Base-by-base conservation (phyloP, 768 basidiomycete genomes). In the Pleurotus salmoneostramineus region DNA sequence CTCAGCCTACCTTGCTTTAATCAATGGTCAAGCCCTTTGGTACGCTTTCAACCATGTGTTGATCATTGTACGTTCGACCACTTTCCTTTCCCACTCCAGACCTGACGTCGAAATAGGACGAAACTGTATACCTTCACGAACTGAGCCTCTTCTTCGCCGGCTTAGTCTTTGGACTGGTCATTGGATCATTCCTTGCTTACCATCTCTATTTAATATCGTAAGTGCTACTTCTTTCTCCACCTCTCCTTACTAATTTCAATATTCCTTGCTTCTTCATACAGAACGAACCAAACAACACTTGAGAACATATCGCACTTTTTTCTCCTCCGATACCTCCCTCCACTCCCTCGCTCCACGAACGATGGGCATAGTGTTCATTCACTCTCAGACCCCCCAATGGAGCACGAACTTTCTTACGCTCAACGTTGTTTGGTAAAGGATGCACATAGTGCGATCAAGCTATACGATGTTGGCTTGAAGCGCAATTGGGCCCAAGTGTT, bases 201-300 rank as follows among this genome's bases (percentile, higher is more conserved):
- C 91, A 94, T 67, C 63, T 88, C 43, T 93, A 91, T 66, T 83
- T 94, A 44, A 81, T 87, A 45, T 79, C 79, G 88, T 89, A 65
- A 65, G 89, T 77, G 14, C 15, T 27, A 11, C 8, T 45, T 2
- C 44, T 4, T 49, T 54, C 31, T 34, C 37, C 56, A 47, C 45
- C 37, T 31, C 10, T 31, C 5, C 21, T 61, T 21, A 7, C 35
- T 33, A 56, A n/a, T 2, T 15, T 11, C 12, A 49, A 33, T 58
- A 48, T 15, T 7, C 43, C 15, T 59, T 52, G 46, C 27, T 14
- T 17, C 6, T 35, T 34, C 31, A 34, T 55, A 35, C 59, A 92
- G 90, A 36, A 91, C 87, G 31, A 93, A 93, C 66, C 89, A 93
- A 72, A 93, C 91, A n/a, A 93, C 91, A 0, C 61, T 92, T 17